phyloP scores from a whole-genome alignment of 768 basidiomycete genomes.

The Lentinus brumalis region DNA sequence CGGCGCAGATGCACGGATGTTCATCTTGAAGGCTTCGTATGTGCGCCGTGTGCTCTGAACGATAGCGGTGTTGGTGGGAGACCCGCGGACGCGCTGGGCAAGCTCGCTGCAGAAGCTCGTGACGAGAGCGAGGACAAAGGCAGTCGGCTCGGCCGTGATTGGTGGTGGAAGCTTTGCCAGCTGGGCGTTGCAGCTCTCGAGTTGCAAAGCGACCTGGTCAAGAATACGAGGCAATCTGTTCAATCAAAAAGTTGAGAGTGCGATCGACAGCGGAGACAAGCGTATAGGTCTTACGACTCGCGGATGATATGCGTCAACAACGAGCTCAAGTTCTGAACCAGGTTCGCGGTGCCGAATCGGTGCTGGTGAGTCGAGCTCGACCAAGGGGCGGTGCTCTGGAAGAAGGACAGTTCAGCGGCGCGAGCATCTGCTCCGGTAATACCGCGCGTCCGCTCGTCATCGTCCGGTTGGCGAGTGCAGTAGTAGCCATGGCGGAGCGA shows the following conservation, averaged over 20 bases:
- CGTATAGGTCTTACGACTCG: neutral
- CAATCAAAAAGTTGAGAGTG: no score
- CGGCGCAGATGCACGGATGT: conserved; percentile 42
- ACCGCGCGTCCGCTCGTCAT: conserved; percentile 47
- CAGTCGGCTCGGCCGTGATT: conserved; percentile 16
- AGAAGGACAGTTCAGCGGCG: conserved; percentile 46
- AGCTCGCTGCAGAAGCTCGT: conserved; percentile 15
- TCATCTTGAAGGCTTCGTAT: conserved; percentile 37
- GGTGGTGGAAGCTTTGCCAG: conserved; percentile 16
- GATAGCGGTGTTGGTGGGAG: conserved; percentile 32
- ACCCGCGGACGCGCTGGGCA: conserved; percentile 11
- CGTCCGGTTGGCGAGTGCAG: conserved; percentile 67
- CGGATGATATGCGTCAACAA: conserved; percentile 42
- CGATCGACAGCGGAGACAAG: neutral
- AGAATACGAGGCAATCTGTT: conserved; percentile 16
- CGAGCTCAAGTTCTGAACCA: conserved; percentile 53
- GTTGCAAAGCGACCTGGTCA: conserved; percentile 15
- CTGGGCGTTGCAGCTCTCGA: neutral
- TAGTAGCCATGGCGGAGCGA: conserved; percentile 54
- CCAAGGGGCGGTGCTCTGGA: conserved; percentile 56
- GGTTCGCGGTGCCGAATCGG: conserved; percentile 57
- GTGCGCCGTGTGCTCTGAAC: conserved; percentile 36
- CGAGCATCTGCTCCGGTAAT: conserved; percentile 43
- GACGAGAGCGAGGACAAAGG: conserved; percentile 21
- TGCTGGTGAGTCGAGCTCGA: conserved; percentile 39